phyloP scores from a whole-genome alignment of 2,329 filamentous ascomycete species.

The Aspergillus pseudoterreus region DNA sequence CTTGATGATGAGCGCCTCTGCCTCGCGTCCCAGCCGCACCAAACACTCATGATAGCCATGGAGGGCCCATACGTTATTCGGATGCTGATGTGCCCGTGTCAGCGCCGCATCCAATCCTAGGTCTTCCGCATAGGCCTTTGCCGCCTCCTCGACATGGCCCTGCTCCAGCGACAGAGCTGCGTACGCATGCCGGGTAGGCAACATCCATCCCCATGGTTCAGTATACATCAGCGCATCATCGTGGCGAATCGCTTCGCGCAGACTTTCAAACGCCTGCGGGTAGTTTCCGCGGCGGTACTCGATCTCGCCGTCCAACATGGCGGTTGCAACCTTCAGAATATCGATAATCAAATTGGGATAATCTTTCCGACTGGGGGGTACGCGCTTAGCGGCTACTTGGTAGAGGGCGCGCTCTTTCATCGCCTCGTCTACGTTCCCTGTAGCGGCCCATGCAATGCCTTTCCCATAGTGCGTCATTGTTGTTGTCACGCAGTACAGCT shows the following conservation, averaged over 20 bases:
- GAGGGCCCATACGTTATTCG: conserved; percentile 70
- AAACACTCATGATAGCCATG: conserved; percentile 71
- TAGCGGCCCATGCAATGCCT: conserved; percentile 62
- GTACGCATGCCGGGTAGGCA: conserved; percentile 66
- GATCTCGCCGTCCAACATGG: conserved; percentile 67
- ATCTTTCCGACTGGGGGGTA: conserved; percentile 51
- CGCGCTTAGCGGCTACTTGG: conserved; percentile 44
- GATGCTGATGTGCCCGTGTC: conserved; percentile 61
- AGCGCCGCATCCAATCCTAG: conserved; percentile 55
- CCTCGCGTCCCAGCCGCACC: conserved; percentile 45
- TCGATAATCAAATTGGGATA: conserved; percentile 43
- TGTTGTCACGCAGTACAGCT: conserved; percentile 65
- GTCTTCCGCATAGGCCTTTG: conserved; percentile 57
- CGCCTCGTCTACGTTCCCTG: conserved; percentile 52
- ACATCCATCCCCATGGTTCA: conserved; percentile 77
- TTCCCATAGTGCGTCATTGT: conserved; percentile 66
- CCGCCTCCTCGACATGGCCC: conserved; percentile 52
- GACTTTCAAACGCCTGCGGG: conserved; percentile 54
- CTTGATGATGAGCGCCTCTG: conserved; percentile 45
- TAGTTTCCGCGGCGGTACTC: conserved; percentile 62
- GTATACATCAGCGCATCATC: conserved; percentile 65
- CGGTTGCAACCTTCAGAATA: conserved; percentile 51
- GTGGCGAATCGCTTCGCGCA: conserved; percentile 54
- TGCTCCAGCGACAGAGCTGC: conserved; percentile 67
- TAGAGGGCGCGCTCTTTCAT: conserved; percentile 52